These are phyloP conservation scores for Stemphylium beticola DNA, from an alignment of 2,329 filamentous ascomycete species.

Conservation along the genomic window DNA sequence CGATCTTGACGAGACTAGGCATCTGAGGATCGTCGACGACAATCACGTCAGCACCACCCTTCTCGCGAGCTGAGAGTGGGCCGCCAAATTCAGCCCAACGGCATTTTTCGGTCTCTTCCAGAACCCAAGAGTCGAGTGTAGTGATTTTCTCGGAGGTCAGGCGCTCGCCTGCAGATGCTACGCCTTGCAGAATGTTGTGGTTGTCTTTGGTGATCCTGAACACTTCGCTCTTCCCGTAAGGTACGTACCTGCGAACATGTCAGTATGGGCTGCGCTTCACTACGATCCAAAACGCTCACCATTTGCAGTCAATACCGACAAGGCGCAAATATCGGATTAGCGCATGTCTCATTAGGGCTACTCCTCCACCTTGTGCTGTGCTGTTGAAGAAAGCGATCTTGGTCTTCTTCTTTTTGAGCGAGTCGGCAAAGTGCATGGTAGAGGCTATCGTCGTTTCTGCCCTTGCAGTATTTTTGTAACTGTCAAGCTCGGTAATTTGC, in stretches of 20 bases:
- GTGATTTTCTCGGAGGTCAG: constrained; percentile 67
- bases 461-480: constrained; percentile 68
- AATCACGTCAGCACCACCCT: constrained; percentile 78
- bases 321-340: constrained; percentile 73
- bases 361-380: constrained; percentile 82
- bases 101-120: constrained; percentile 69
- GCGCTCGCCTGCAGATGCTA: constrained; percentile 66
- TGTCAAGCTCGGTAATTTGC: constrained; percentile 61
- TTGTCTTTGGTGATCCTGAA: constrained; percentile 87
- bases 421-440: constrained; percentile 66
- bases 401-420: constrained; percentile 67
- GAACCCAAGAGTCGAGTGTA: constrained; percentile 73
- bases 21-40: constrained; percentile 86
- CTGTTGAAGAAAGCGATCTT: constrained; percentile 79
- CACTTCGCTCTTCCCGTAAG: constrained; percentile 76
- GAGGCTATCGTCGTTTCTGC: constrained; percentile 67
- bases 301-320: constrained; percentile 72
- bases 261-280: background rate
- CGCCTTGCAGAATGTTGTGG: constrained; percentile 87
- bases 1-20: constrained; percentile 76
- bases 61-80: constrained; percentile 66
- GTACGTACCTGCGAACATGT: constrained; percentile 66
- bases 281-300: constrained; percentile 60
- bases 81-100: constrained; percentile 76
- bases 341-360: constrained; percentile 82